Conservation (phyloP, 1,139 yeast species). For the Zhuliangozyma parablackwelliae region DNA sequence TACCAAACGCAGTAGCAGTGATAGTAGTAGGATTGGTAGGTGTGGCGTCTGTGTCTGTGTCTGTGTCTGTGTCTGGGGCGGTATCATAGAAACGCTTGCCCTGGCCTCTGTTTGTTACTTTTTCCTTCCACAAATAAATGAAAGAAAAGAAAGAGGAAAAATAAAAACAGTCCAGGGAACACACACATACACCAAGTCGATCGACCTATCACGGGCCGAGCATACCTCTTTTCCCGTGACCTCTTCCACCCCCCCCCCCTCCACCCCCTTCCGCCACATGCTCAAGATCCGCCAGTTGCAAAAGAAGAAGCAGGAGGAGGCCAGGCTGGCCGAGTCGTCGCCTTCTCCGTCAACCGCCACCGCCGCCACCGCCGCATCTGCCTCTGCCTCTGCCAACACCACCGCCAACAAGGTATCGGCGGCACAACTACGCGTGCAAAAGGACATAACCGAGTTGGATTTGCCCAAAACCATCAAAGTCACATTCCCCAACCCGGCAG, state of each 20-base stretch:
- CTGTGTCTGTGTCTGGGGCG: no score
- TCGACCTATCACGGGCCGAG: no score
- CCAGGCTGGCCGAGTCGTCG: conserved; percentile 15
- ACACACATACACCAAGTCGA: no score
- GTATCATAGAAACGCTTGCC: no score
- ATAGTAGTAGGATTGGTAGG: no score
- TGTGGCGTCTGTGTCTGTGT: no score
- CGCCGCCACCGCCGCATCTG: conserved; percentile 1
- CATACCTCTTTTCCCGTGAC: no score
- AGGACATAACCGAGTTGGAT: conserved; percentile 66
- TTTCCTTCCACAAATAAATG: no score
- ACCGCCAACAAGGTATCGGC: conserved; percentile 31
- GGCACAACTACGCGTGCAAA: conserved; percentile 52
- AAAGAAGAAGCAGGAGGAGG: conserved; percentile 50
- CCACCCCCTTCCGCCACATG: conserved; percentile 15
- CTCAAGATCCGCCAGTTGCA: conserved; percentile 58
- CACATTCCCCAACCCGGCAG: conserved; percentile 51
- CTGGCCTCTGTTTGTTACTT: no score
- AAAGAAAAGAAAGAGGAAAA: no score
- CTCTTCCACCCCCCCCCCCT: not conserved
- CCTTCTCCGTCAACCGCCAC: conserved; percentile 8
- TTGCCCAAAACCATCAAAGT: conserved; percentile 62
- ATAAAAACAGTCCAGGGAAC: no score
- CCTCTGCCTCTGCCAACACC: conserved; percentile 8
- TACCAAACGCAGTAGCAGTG: no score